Conservation (phyloP, 805 yeast species). For the Saturnispora quitensis region DNA sequence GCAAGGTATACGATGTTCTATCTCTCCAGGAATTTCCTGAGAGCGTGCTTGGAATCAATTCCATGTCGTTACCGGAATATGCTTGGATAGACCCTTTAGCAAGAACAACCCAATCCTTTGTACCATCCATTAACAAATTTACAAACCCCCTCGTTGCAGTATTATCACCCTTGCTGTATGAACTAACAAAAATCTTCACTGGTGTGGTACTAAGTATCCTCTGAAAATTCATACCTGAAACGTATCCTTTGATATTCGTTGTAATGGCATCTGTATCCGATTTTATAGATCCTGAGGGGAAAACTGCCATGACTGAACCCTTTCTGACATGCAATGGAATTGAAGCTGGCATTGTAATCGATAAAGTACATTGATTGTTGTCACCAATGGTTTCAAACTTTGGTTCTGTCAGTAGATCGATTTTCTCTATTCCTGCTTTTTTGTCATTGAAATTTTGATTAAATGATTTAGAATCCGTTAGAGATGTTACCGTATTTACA, state of each 20-base stretch:
- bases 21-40: conserved; percentile 33
- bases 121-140: conserved; percentile 44
- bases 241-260: conserved; percentile 17
- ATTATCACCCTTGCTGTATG: conserved; percentile 21
- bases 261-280: conserved; percentile 15
- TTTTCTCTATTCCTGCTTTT: background rate
- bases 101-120: conserved; percentile 54
- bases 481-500: background rate
- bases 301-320: conserved; percentile 43
- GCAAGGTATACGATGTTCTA: conserved; percentile 35
- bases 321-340: conserved; percentile 41
- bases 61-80: conserved; percentile 37
- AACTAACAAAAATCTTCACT: conserved; percentile 34
- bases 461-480: conserved; percentile 8
- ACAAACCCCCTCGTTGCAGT: conserved; percentile 33
- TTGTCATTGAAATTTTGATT: background rate
- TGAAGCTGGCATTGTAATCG: conserved; percentile 50
- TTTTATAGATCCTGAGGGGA: conserved; percentile 15
- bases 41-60: conserved; percentile 13
- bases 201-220: conserved; percentile 40
- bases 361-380: conserved; percentile 38
- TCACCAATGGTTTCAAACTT: conserved; percentile 37
- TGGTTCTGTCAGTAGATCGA: conserved; percentile 14
- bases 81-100: conserved; percentile 39
- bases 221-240: conserved; percentile 35